phyloP scores from a whole-genome alignment of 1,284 basidiomycete species.

The Microstroma glucosiphilum region DNA sequence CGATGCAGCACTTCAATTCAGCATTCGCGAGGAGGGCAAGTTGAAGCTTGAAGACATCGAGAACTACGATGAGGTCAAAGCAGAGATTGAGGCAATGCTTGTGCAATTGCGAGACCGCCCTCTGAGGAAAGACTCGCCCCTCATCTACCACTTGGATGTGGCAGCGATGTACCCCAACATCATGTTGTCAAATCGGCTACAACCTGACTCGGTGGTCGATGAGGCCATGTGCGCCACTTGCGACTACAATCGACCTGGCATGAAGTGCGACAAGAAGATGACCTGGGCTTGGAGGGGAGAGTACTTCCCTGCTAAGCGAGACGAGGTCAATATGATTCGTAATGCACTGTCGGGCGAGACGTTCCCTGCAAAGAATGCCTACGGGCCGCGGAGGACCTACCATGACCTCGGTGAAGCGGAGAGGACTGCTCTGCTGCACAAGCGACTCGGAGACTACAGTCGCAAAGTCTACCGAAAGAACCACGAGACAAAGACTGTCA shows the following conservation, averaged over 20 bases:
- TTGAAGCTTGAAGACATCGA: slow-evolving; percentile 74
- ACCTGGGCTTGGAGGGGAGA: slow-evolving; percentile 99
- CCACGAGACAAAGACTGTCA: slow-evolving; percentile 96
- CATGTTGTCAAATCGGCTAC: slow-evolving; percentile 98
- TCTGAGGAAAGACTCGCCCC: slow-evolving; percentile 76
- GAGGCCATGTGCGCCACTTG: slow-evolving; percentile 96
- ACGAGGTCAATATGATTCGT: slow-evolving; percentile 99
- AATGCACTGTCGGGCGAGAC: slow-evolving; percentile 90
- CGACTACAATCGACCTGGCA: slow-evolving; percentile 94
- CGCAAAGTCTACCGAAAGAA: slow-evolving; percentile 98
- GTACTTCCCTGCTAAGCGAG: slow-evolving; percentile 92
- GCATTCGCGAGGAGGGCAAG: slow-evolving; percentile 80
- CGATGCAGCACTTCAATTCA: slow-evolving; percentile 83
- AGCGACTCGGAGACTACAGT: slow-evolving; percentile 95
- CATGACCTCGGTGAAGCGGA: slow-evolving; percentile 77
- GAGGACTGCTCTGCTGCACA: slow-evolving; percentile 86
- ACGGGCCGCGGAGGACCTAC: slow-evolving; percentile 71
- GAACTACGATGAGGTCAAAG: slow-evolving; percentile 91
- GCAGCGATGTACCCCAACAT: slow-evolving; percentile 99
- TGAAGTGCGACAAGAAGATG: slow-evolving; percentile 85
- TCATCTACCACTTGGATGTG: slow-evolving; percentile 98
- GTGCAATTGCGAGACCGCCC: slow-evolving; percentile 89
- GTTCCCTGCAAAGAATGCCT: slow-evolving; percentile 75
- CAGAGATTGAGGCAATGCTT: slow-evolving; percentile 68
- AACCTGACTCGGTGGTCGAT: slow-evolving; percentile 95